These are phyloP conservation scores for Mycosphaerella sp. DNA, from an alignment of 2,329 filamentous ascomycete species.

Conservation along the genomic window DNA sequence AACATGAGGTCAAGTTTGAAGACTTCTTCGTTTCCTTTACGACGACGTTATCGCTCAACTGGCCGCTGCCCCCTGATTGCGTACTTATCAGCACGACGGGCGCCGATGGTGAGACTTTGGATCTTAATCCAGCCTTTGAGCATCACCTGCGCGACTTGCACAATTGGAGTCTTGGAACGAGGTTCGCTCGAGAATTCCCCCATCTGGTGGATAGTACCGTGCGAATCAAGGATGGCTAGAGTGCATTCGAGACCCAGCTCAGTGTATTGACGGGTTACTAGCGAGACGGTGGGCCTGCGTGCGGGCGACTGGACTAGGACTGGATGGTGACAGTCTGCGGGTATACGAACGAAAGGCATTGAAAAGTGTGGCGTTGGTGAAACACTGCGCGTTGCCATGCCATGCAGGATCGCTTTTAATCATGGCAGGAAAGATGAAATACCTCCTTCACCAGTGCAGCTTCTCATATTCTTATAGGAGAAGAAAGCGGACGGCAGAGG, in stretches of 20 bases:
- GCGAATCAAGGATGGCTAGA: conserved; percentile 22
- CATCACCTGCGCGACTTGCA: conserved; percentile 65
- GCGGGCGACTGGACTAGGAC: background rate
- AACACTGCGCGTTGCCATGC: too few relatives aligned
- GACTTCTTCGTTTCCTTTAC: conserved; percentile 81
- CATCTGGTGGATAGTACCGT: conserved; percentile 28
- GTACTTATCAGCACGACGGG: conserved; percentile 45
- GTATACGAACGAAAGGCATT: background rate
- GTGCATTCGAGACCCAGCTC: background rate
- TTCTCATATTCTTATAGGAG: too few relatives aligned
- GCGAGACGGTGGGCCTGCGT: background rate
- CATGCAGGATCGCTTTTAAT: too few relatives aligned
- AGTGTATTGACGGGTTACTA: background rate
- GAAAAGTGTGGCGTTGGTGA: too few relatives aligned
- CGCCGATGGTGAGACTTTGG: conserved; percentile 47
- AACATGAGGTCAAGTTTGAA: conserved; percentile 52
- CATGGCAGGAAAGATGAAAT: too few relatives aligned
- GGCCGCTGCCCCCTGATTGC: conserved; percentile 72
- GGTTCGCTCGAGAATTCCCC: conserved; percentile 28
- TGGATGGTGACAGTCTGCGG: background rate
- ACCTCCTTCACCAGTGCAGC: too few relatives aligned
- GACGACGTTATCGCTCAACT: conserved; percentile 68
- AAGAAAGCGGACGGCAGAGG: too few relatives aligned
- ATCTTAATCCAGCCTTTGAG: conserved; percentile 84
- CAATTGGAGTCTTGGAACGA: conserved; percentile 74